Evolutionary conservation across 2,329 filamentous ascomycete species (phyloP).

Genomic region (Alternaria gaisen): DNA sequence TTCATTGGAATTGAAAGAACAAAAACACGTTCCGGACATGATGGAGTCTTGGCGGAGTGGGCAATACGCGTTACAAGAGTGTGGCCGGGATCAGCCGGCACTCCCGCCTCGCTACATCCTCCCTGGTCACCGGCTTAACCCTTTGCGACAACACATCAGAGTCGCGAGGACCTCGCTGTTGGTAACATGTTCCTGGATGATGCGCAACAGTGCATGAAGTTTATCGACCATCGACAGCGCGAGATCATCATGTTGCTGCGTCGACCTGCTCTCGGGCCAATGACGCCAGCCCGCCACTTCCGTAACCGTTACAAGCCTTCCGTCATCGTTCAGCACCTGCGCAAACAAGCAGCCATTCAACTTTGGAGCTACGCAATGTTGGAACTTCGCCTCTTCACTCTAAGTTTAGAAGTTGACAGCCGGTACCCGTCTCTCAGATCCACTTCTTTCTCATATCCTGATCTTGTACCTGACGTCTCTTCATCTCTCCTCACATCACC

Average conservation of each 20-base stretch:
- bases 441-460: neutral
- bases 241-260: slow-evolving; percentile 3
- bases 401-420: slow-evolving; percentile 1
- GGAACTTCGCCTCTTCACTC: slow-evolving; percentile 4
- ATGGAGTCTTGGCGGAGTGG: neutral
- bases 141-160: neutral
- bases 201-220: neutral
- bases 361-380: neutral
- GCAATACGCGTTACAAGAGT: neutral
- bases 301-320: slow-evolving; percentile 16
- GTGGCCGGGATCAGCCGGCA: neutral
- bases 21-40: neutral
- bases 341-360: slow-evolving; percentile 12
- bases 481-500: neutral
- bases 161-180: neutral
- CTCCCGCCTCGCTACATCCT: slow-evolving; percentile 1
- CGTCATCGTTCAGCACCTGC: slow-evolving; percentile 15
- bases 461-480: slow-evolving; percentile 7
- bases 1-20: neutral
- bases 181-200: neutral
- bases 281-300: slow-evolving; percentile 19
- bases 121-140: neutral
- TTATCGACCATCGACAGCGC: neutral
- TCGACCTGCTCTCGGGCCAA: slow-evolving; percentile 2
- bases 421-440: slow-evolving; percentile 12